Base-by-base conservation (phyloP, 1,139 yeast genomes). In the Insectozyma bohioensis region DNA sequence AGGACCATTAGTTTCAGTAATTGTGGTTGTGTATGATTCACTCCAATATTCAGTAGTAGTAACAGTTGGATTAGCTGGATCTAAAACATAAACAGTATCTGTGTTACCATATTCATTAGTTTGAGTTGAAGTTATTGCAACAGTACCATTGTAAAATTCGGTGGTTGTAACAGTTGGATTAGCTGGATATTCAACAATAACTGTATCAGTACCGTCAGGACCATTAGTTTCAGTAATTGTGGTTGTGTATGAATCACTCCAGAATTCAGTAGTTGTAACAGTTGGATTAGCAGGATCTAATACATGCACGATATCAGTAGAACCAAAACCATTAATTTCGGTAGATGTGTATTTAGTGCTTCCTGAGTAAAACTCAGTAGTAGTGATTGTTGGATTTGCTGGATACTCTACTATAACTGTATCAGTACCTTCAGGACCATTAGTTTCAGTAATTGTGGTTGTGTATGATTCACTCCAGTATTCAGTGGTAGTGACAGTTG, bases 351-450 rank as follows among this genome's bases (percentile, higher is more conserved):
- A 18, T 7, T 24, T 8, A 37, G 26, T 7, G 26, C 29, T 16
- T 7, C 47, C 50, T 11, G 45, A 32, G 46, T 48, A 42, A 9
- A 37, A 26, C 4, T 32, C 34, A 6, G 46, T 29, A 1, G 26
- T 12, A 5, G 50, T 47, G n/a, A 34, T 35, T 1, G 40, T 37
- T 7, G 40, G 27, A n/a, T 31, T 22, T 24, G 38, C 29, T n/a
- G 56, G 56, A 4, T 38, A 38, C n/a, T 41, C 45, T 12, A 44
- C 42, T 9, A 45, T 31, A 11, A 52, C 51, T 9, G 52, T 41
- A 11, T 39, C 56, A 9, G 48, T 49, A 5, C 34, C 42, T 18
- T 46, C 46, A 10, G 45, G 43, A 3, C 35, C 41, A 15, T 30
- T 23, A 5, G 8, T 25, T 29, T 26, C 6, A 17, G 51, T 46